Base-by-base conservation (phyloP, 352 stramenopile genomes). In the Phytophthora tubulina region DNA sequence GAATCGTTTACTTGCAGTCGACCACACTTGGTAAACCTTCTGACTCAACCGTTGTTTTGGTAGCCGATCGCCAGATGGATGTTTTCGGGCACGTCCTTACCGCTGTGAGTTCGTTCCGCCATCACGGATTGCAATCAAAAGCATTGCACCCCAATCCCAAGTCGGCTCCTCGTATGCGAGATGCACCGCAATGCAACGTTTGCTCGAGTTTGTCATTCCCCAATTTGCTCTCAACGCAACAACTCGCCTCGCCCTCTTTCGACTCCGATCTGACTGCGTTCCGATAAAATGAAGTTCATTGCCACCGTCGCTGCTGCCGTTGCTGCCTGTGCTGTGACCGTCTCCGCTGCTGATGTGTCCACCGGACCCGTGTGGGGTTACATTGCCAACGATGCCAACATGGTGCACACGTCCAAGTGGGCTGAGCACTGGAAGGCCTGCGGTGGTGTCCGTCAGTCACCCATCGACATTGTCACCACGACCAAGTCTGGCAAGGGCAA, bases 381-480 rank as follows among this genome's bases (percentile, higher is more conserved):
- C 53, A 45, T 50, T 50, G 44, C 30, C 32, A 50, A 69, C 45
- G 60, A 80, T 13, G 14, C 55, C 13, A 73, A 62, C 14, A 72
- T 84, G 60, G 66, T 77, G 13, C 21, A 58, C 50, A 67, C 66
- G 17, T 52, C 62, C 36, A 41, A 76, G 32, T 87, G 79, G 80
- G 60, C 41, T 11, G 17, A 60, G 4, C 33, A 65, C 21, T 83
- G 64, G 60, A 5, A 51, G 3, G 42, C 63, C 5, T 88, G 77
- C 39, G 64, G 50, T 55, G 77, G 80, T 38, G 27, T 46, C 3
- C 65, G 70, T 13, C 80, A 88, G 63, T 88, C 80, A 21, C 80
- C 80, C 33, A 82, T 88, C 52, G 65, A 88, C 48, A 81, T 88
- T 44, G 42, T 60, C 11, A 67, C 66, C 4, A 63, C 41, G 14